Evolutionary conservation across 371 early-diverging fungal genomes (phyloP), one percentile per base, ranked within the genome.

Genomic region (Mortierella sp.): DNA sequence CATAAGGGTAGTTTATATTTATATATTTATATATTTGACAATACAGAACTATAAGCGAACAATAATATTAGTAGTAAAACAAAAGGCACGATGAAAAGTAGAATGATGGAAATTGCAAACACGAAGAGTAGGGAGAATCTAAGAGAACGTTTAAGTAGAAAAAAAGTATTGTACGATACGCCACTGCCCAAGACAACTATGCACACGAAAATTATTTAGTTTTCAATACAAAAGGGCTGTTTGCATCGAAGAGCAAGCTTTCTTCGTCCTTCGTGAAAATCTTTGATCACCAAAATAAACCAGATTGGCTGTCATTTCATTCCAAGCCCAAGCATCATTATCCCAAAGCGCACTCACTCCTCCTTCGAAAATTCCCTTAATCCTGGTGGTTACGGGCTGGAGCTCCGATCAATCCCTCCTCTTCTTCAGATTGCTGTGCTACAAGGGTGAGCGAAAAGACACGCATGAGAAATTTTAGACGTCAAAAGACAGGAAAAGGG

Each of bases 351-450:
- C 51, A 5, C 51, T 23, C 15, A 15, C 23, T 53, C 53, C 53
- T 53, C 26, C 47, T n/a, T 47, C 28, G 22, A 37, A 37, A 10
- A 26, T 6, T 35, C 40, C 35, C 22, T 66, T 79, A 79, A 58
- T 79, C 80, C 68, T 73, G 74, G 64, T 66, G 58, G 64, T 61
- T 68, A 54, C 80, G 80, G 55, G 43, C 42, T 26, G 74, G 22
- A 57, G 40, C 47, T 60, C 68, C 78, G 58, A 79, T 79, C 49
- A 79, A 56, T 66, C 80, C 80, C 40, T 79, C 80, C 61, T 79
- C 80, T 65, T 79, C 80, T 61, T 79, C 80, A 79, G 80, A 74
- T 79, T 73, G 80, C 80, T 79, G 80, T 56, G 74, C 80, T 79
- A 74, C 66, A 74, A 74, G 57, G 54, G 23, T 19, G 65, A 64